A percentile compares a stretch with the other conserved stretches of the same genome.
These are phyloP conservation scores for Ulmus americana DNA, from an alignment of 331 rosid genomes.

Conservation along the genomic window DNA sequence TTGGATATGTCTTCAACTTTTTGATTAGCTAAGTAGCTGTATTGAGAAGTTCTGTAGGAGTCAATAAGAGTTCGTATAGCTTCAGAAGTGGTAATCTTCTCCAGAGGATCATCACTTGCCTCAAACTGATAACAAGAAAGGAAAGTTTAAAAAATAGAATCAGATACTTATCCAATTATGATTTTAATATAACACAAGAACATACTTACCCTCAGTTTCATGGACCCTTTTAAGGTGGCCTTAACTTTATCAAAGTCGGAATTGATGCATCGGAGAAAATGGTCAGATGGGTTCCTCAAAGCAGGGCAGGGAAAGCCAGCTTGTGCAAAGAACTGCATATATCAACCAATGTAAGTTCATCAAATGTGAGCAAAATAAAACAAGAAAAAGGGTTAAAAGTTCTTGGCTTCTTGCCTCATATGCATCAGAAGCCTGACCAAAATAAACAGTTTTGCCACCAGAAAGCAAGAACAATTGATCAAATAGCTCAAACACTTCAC, in stretches of 20 bases:
- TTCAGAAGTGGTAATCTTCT: conserved; percentile 72
- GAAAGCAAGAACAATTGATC: conserved; percentile 88
- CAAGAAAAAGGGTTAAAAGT: too few relatives aligned
- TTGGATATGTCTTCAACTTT: conserved; percentile 79
- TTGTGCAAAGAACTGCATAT: conserved; percentile 88
- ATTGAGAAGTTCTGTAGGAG: conserved; percentile 65
- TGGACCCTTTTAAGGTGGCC: conserved; percentile 83
- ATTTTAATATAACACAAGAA: too few relatives aligned
- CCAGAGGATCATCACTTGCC: conserved; percentile 80
- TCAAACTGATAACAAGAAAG: conserved; percentile 47
- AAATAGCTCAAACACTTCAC: conserved; percentile 96
- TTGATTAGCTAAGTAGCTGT: conserved; percentile 58
- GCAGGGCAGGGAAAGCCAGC: conserved; percentile 98
- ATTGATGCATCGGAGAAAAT: conserved; percentile 86
- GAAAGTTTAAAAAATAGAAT: neutral
- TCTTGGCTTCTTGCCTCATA: conserved; percentile 50
- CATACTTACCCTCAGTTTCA: conserved; percentile 66
- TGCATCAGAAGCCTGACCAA: conserved; percentile 86
- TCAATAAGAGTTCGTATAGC: conserved; percentile 67
- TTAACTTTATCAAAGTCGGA: conserved; percentile 94
- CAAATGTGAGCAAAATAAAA: neutral
- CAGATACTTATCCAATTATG: too few relatives aligned
- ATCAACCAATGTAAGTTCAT: neutral
- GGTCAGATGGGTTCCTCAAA: conserved; percentile 95
- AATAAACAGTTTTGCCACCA: conserved; percentile 89